A percentile compares a stretch with the other conserved stretches of the same genome.
These are phyloP conservation scores for Melocanna baccifera DNA, from an alignment of 176 grass and related monocot genomes.

Conservation along the genomic window DNA sequence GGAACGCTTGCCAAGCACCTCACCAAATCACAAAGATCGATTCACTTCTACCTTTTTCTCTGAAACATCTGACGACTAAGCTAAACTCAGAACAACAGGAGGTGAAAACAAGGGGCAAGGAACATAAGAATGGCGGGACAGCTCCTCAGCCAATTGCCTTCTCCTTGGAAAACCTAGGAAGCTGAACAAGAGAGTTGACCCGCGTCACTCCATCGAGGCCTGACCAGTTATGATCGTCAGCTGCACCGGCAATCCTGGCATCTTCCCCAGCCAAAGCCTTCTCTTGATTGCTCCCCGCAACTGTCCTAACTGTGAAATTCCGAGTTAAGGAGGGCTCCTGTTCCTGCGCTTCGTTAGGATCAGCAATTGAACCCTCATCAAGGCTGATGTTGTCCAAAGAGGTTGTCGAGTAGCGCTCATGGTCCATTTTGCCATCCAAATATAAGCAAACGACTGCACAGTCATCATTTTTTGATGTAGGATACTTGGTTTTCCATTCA, in stretches of 20 bases:
- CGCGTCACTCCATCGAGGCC: slow-evolving; percentile 86
- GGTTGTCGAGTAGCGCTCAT: slow-evolving; percentile 46
- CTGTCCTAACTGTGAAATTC: slow-evolving; percentile 69
- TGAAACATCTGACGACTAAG: slow-evolving; percentile 28
- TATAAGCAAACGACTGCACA: slow-evolving; percentile 87
- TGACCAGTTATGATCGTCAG: slow-evolving; percentile 57
- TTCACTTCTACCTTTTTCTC: slow-evolving; percentile 29
- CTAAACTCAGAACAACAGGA: slow-evolving; percentile 26
- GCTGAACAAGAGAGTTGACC: slow-evolving; percentile 88
- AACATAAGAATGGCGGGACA: slow-evolving; percentile 14
- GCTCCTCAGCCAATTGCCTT: slow-evolving; percentile 45
- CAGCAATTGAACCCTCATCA: slow-evolving; percentile 41
- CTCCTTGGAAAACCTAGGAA: slow-evolving; percentile 85
- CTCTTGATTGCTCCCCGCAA: slow-evolving; percentile 41
- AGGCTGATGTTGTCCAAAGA: slow-evolving; percentile 54
- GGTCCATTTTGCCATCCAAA: slow-evolving; percentile 72
- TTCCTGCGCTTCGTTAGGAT: slow-evolving; percentile 38
- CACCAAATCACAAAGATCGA: slow-evolving; percentile 28
- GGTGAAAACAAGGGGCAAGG: slow-evolving; percentile 12
- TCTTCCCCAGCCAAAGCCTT: slow-evolving; percentile 30
- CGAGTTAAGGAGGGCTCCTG: slow-evolving; percentile 61
- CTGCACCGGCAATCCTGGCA: slow-evolving; percentile 14
- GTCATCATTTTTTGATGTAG: slow-evolving; percentile 81
- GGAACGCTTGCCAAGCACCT: background rate
- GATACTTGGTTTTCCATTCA: slow-evolving; percentile 95